Evolutionary conservation across 164 flowering plant species (phyloP).

Genomic region (Vitis amurensis): DNA sequence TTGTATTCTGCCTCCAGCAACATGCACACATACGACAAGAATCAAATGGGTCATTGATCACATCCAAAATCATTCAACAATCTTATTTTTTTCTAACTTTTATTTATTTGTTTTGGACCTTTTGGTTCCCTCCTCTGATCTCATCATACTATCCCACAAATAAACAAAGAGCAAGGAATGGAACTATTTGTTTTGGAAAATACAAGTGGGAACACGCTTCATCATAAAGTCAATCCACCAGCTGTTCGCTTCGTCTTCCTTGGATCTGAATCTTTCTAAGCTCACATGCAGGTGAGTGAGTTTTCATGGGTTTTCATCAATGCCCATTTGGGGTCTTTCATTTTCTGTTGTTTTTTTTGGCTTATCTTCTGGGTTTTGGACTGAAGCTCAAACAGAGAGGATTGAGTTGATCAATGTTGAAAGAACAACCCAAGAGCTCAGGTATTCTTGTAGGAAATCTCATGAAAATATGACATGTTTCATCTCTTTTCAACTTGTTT

Average conservation of each 20-base stretch:
- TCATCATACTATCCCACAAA: not conserved
- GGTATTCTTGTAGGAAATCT: not conserved
- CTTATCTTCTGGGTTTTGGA: not conserved
- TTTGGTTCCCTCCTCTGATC: not conserved
- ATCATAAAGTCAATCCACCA: conserved; percentile 31
- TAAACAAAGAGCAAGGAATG: not conserved
- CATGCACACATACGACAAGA: not conserved
- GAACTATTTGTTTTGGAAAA: not conserved
- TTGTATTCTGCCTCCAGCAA: not conserved
- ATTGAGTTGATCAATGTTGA: conserved; percentile 8
- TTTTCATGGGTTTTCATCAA: conserved; percentile 7
- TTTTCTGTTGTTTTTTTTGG: not conserved
- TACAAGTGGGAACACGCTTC: not conserved
- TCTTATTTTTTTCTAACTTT: not conserved
- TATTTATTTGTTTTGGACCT: no score
- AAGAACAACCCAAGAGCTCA: conserved; percentile 8
- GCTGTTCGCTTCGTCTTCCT: conserved; percentile 5
- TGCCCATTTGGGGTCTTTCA: conserved; percentile 15
- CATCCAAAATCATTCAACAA: not conserved
- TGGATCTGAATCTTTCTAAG: conserved; percentile 27
- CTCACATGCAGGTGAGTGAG: conserved; percentile 7
- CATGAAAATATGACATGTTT: not conserved
- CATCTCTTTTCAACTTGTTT: not conserved
- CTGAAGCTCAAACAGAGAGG: conserved; percentile 1
- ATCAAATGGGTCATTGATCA: not conserved